A percentile compares a stretch with the other conserved stretches of the same genome.
Conservation (phyloP, 2,329 filamentous ascomycete genomes). For the Diplodia intermedia region DNA sequence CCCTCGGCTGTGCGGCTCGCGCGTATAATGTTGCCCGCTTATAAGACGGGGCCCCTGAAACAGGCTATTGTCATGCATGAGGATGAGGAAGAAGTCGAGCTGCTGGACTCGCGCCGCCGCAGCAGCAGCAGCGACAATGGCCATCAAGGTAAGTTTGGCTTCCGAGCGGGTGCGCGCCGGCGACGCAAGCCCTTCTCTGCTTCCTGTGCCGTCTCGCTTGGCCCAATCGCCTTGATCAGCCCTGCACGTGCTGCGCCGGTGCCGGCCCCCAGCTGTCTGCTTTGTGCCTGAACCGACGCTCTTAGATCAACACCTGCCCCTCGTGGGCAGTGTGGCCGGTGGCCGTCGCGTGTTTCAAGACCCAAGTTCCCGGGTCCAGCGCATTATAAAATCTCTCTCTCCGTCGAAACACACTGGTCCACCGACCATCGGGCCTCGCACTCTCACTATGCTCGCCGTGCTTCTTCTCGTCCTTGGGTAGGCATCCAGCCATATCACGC, state of each 20-base stretch:
- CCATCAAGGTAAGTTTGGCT: conserved; percentile 9
- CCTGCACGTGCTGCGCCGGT: conserved; percentile 16
- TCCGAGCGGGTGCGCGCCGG: background rate
- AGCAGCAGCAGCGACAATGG: background rate
- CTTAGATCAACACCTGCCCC: conserved; percentile 20
- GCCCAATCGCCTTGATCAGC: conserved; percentile 6
- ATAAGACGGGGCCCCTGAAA: conserved; percentile 9
- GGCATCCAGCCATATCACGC: background rate
- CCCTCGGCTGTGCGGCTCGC: background rate
- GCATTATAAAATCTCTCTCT: background rate
- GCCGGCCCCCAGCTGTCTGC: background rate
- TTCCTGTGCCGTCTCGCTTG: too few species aligned
- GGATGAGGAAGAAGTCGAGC: conserved; percentile 17
- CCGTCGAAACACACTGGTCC: background rate
- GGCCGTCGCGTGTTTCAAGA: background rate
- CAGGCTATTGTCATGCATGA: background rate
- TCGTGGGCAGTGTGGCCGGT: conserved; percentile 4
- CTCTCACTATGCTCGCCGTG: conserved; percentile 24
- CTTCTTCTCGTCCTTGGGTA: conserved; percentile 23
- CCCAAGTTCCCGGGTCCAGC: background rate
- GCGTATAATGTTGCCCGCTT: conserved; percentile 1
- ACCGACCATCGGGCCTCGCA: background rate
- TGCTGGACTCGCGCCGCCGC: background rate
- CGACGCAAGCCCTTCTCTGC: background rate
- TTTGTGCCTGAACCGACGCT: conserved; percentile 15